A percentile compares a stretch with the other conserved stretches of the same genome.
phyloP scores from a whole-genome alignment of 2,329 filamentous ascomycete genomes.

The Anthostomella pinea region DNA sequence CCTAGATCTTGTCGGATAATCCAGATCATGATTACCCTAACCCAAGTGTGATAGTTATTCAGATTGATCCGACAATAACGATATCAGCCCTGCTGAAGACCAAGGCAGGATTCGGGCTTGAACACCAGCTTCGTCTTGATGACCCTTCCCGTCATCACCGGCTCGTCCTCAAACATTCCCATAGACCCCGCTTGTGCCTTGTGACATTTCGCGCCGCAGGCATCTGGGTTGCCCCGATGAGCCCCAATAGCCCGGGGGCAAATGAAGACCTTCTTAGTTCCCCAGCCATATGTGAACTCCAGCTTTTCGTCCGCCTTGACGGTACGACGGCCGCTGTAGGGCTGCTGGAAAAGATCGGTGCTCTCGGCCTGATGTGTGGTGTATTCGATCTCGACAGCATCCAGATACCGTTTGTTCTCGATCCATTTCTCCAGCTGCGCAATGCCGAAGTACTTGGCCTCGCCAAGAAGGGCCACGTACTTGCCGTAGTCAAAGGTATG shows the following conservation, averaged over 20 bases:
- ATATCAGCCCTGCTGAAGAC: too few species aligned
- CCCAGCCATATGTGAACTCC: constrained; percentile 10
- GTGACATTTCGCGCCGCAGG: constrained; percentile 14
- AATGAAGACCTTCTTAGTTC: constrained; percentile 40
- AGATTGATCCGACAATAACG: too few species aligned
- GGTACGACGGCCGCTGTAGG: too few species aligned
- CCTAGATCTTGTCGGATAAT: too few species aligned
- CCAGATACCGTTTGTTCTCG: constrained; percentile 18
- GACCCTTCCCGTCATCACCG: constrained; percentile 1
- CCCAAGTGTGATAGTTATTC: too few species aligned
- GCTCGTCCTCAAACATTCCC: constrained; percentile 5
- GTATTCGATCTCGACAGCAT: constrained; percentile 18
- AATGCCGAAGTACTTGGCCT: constrained; percentile 35
- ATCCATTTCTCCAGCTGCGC: constrained; percentile 32
- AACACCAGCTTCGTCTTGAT: constrained; percentile 4
- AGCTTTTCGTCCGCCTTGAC: neutral
- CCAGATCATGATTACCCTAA: too few species aligned
- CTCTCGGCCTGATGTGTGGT: neutral
- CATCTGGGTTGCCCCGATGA: constrained; percentile 19
- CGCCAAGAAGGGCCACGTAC: constrained; percentile 31
- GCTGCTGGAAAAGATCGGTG: too few species aligned
- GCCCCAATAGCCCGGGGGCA: constrained; percentile 24
- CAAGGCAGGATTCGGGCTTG: constrained; percentile 6
- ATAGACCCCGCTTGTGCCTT: neutral
- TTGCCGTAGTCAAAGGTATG: constrained; percentile 32